A percentile compares a stretch with the other conserved stretches of the same genome.
Evolutionary conservation across 2,329 filamentous ascomycete genomes (phyloP).

Genomic region (Aspergillus arachidicola): DNA sequence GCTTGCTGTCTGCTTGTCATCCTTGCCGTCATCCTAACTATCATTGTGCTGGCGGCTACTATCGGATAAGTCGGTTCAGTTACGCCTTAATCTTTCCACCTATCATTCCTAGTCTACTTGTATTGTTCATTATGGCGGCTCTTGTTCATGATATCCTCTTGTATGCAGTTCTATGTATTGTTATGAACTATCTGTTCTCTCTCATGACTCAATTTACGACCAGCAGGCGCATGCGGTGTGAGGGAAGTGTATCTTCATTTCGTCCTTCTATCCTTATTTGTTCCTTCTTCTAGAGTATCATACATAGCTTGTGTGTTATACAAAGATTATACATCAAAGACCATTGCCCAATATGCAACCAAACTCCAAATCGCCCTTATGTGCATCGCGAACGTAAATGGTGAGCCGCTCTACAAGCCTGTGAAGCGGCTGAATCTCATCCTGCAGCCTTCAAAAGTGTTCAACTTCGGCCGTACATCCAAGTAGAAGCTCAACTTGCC

Average conservation of each 20-base stretch:
- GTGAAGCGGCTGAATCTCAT: slow-evolving; percentile 55
- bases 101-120: slow-evolving; percentile 6
- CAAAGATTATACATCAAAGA: slow-evolving; percentile 35
- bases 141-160: slow-evolving; percentile 37
- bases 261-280: slow-evolving; percentile 15
- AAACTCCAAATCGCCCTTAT: slow-evolving; percentile 33
- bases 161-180: slow-evolving; percentile 30
- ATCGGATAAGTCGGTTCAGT: slow-evolving; percentile 59
- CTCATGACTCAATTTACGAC: slow-evolving; percentile 14
- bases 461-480: slow-evolving; percentile 67
- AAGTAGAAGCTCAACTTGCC: slow-evolving; percentile 63
- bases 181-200: slow-evolving; percentile 15
- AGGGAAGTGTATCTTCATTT: slow-evolving; percentile 27
- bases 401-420: slow-evolving; percentile 42
- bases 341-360: slow-evolving; percentile 22
- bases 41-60: slow-evolving; percentile 84
- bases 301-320: slow-evolving; percentile 38
- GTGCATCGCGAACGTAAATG: slow-evolving; percentile 10
- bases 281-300: slow-evolving; percentile 30
- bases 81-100: neutral
- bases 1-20: slow-evolving; percentile 90
- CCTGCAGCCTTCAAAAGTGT: slow-evolving; percentile 62
- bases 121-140: slow-evolving; percentile 12
- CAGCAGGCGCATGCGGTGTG: slow-evolving; percentile 26
- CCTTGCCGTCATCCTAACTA: slow-evolving; percentile 81